These are phyloP conservation scores for Platanthera guangdongensis DNA, from an alignment of 106 monocot genomes.

Conservation along the genomic window DNA sequence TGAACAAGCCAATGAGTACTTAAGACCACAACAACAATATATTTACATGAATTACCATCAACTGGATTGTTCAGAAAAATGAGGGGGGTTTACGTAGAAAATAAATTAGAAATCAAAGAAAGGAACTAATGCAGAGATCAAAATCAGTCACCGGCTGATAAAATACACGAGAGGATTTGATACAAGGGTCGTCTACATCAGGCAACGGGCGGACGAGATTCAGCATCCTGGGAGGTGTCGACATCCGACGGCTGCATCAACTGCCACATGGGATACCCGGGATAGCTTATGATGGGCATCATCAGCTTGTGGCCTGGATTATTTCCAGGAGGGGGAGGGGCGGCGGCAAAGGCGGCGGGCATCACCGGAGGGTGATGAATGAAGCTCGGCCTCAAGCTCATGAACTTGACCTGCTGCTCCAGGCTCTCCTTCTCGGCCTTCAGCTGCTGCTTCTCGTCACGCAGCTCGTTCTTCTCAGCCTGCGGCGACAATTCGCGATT, in stretches of 20 bases:
- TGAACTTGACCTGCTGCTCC: slow-evolving; percentile 55
- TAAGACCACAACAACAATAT: neutral
- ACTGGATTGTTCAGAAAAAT: neutral
- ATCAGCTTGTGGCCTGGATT: slow-evolving; percentile 55
- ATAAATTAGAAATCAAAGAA: neutral
- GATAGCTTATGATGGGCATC: slow-evolving; percentile 74
- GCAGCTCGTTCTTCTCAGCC: slow-evolving; percentile 63
- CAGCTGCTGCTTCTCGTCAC: slow-evolving; percentile 63
- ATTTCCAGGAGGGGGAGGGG: slow-evolving; percentile 13
- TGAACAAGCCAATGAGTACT: too few relatives aligned
- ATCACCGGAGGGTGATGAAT: slow-evolving; percentile 36
- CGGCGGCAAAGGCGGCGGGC: slow-evolving; percentile 49
- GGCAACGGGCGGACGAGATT: slow-evolving; percentile 67
- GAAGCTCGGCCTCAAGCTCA: slow-evolving; percentile 24
- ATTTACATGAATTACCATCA: neutral
- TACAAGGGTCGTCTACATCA: slow-evolving; percentile 1
- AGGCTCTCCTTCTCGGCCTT: slow-evolving; percentile 60
- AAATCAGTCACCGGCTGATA: neutral
- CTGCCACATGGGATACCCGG: slow-evolving; percentile 83
- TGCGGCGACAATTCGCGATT: neutral
- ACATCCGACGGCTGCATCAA: slow-evolving; percentile 75
- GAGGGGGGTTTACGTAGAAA: too few relatives aligned
- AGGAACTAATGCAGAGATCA: neutral
- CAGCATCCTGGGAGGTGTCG: slow-evolving; percentile 67
- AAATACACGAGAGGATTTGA: neutral